Percentiles rank a stretch among this genome's conserved stretches.
phyloP scores from a whole-genome alignment of 2,329 filamentous ascomycete species.

The Septoria petroselini region DNA sequence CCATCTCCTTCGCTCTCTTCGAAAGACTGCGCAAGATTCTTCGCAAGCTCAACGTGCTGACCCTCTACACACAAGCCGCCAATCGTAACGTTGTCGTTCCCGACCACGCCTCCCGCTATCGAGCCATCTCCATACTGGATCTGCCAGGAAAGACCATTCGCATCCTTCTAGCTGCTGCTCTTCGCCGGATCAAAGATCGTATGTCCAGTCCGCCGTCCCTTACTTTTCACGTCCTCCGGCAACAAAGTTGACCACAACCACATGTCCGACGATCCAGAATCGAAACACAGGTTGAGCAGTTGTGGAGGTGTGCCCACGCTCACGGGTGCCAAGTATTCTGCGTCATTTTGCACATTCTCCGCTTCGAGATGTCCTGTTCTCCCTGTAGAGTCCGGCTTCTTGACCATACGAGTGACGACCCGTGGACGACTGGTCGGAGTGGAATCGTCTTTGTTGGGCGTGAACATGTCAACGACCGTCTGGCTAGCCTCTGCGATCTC shows the following conservation, averaged over 20 bases:
- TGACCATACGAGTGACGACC: conserved; percentile 17
- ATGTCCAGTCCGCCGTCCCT: conserved; percentile 44
- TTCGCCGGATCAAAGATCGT: conserved; percentile 59
- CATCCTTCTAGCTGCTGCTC: conserved; percentile 58
- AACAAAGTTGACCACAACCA: conserved; percentile 48
- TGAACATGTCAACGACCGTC: conserved; percentile 1
- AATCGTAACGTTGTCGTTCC: conserved; percentile 59
- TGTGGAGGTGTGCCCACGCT: conserved; percentile 64
- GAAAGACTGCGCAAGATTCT: conserved; percentile 58
- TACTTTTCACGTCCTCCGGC: conserved; percentile 26
- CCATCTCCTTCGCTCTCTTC: conserved; percentile 58
- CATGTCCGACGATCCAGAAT: conserved; percentile 67
- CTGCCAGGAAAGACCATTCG: conserved; percentile 55
- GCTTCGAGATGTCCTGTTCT: conserved; percentile 27
- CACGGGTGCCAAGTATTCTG: conserved; percentile 62
- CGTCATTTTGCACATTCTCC: conserved; percentile 66
- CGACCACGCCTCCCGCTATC: conserved; percentile 63
- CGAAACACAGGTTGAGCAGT: conserved; percentile 60
- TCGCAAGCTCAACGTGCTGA: conserved; percentile 65
- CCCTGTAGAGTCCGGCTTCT: conserved; percentile 8
- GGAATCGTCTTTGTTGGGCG: not conserved
- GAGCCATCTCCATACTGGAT: conserved; percentile 68
- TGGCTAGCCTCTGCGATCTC: conserved; percentile 4
- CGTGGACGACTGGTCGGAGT: conserved; percentile 12
- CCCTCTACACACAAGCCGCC: conserved; percentile 60